phyloP scores from a whole-genome alignment of 495 filamentous ascomycete genomes.

The Tuber borchii region DNA sequence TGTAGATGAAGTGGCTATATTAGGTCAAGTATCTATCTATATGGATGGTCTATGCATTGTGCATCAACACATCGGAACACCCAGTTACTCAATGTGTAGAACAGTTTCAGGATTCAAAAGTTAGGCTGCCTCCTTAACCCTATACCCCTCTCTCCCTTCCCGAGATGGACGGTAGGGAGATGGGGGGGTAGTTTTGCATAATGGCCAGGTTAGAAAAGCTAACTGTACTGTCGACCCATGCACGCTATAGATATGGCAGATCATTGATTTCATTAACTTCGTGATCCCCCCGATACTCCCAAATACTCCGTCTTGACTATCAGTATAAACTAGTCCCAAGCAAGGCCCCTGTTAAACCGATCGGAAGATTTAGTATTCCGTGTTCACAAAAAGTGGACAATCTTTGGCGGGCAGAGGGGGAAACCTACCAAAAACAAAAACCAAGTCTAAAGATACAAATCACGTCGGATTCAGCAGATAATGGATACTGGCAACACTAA shows the following conservation, averaged over 20 bases:
- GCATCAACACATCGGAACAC: not conserved
- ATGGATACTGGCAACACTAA: conserved; percentile 31
- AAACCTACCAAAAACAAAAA: conserved; percentile 23
- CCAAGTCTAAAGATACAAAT: conserved; percentile 28
- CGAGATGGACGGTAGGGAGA: not conserved
- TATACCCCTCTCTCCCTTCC: not conserved
- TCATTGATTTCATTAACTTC: conserved; percentile 5
- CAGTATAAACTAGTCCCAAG: conserved; percentile 14
- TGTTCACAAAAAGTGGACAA: conserved; percentile 28
- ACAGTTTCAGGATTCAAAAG: not conserved
- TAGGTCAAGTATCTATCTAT: not conserved
- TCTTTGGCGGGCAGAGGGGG: conserved; percentile 23
- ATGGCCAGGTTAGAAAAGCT: not conserved
- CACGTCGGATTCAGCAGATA: conserved; percentile 34
- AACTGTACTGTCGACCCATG: not conserved
- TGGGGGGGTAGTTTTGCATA: not conserved
- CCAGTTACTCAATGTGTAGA: not conserved
- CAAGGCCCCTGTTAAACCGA: conserved; percentile 23
- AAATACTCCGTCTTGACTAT: conserved; percentile 5
- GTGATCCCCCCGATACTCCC: conserved; percentile 4
- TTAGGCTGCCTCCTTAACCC: not conserved
- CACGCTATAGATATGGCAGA: conserved; percentile 1
- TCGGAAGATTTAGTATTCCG: conserved; percentile 16
- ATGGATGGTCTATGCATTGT: not conserved
- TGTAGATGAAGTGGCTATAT: not conserved